Evolutionary conservation across 306 rosid species (phyloP).

Genomic region (Citrullus colocynthis): DNA sequence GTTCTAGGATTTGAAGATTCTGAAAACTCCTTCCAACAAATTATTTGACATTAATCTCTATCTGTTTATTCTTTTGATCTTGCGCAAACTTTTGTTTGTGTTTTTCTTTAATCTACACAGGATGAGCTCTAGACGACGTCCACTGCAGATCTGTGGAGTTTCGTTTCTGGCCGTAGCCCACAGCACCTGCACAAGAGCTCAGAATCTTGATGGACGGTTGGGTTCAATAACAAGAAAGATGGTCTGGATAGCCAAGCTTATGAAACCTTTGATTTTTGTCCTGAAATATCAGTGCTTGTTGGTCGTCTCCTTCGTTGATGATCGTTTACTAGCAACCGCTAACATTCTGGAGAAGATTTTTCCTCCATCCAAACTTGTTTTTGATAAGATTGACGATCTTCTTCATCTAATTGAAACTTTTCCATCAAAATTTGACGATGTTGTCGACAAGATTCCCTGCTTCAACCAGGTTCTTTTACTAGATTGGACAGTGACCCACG

Average conservation of each 20-base stretch:
- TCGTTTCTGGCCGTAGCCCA: conserved; percentile 30
- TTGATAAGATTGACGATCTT: conserved; percentile 43
- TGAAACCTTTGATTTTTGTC: conserved; percentile 24
- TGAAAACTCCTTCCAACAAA: neutral
- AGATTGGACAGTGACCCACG: conserved; percentile 28
- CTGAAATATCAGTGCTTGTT: conserved; percentile 30
- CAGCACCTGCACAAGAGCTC: conserved; percentile 23
- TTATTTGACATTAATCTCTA: neutral
- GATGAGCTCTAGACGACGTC: conserved; percentile 40
- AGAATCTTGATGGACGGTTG: conserved; percentile 35
- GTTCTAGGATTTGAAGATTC: neutral
- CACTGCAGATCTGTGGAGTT: conserved; percentile 47
- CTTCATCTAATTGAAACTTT: conserved; percentile 16
- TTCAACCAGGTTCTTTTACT: conserved; percentile 14
- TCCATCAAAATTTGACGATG: conserved; percentile 38
- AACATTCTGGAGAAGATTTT: conserved; percentile 26
- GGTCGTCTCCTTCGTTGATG: conserved; percentile 42
- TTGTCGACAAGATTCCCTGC: conserved; percentile 18
- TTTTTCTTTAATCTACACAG: neutral
- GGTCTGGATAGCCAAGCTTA: conserved; percentile 11
- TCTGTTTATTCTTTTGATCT: too few species aligned
- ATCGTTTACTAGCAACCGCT: conserved; percentile 26
- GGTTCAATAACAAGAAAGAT: conserved; percentile 31
- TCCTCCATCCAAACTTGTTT: conserved; percentile 33
- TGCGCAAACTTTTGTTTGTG: too few species aligned